Evolutionary conservation across 1,284 basidiomycete species (phyloP), one percentile per base, ranked within the genome.

Genomic region (Tremellales sp.): DNA sequence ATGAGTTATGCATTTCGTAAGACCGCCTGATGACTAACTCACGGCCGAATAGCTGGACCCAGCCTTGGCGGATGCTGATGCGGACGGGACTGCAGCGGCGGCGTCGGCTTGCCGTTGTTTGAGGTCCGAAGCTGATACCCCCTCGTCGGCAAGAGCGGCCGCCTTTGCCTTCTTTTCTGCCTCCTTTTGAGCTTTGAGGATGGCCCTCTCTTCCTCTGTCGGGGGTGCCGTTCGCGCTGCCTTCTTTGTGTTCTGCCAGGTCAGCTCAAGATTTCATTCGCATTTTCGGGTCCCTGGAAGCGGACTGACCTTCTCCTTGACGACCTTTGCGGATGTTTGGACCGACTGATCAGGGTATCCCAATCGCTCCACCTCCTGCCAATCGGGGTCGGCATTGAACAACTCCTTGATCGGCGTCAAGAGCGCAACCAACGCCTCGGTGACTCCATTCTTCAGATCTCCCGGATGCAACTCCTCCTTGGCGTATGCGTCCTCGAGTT

Each of bases 391-490:
- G 50, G 76, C 81, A 60, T 85, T 81, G 62, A 89, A 96, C 44
- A 82, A 79, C 58, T 82, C 80, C 58, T 86, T 82, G 45, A 99
- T 85, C 0, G 94, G 94, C 25, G 82, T 83, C 33, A 98, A 76
- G 25, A 99, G 75, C n/a, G 76, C 76, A 60, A 81, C 80, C 62
- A 98, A 84, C 4, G 85, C 86, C 25, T 83, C 82, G n/a, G 82
- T 79, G 6, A 97, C 89, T 1, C 83, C 82, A 7, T 75, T 75
- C 78, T 98, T 99, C 61, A 99, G 76, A 71, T 97, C 96, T 25
- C 84, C 85, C 1, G 94, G 96, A 71, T 97, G 91, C 4, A 98
- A 63, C 53, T 82, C 81, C 74, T 85, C 86, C 49, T 78, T 80
- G 25, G 76, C 82, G 68, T 92, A 98, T 51, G 86, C 87, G n/a